Base-by-base conservation (phyloP, 2,329 filamentous ascomycete species). In the Neopestalotiopsis sp. region DNA sequence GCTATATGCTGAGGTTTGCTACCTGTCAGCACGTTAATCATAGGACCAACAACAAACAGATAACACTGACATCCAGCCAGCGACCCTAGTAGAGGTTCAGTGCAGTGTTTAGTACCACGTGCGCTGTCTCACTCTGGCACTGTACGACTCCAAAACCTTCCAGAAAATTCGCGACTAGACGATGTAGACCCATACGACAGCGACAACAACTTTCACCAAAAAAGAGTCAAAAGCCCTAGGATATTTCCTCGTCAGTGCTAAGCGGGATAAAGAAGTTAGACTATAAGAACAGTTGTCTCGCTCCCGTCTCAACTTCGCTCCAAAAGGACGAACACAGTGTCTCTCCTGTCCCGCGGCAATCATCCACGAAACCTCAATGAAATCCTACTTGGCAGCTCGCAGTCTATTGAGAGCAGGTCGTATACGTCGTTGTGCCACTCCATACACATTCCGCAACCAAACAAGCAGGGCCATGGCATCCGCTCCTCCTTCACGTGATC, bases 391-490 rank as follows among this genome's bases (percentile, higher is more conserved):
- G 13, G 63, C 63, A 66, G 17, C 28, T 24, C 30, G 63, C 63
- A 66, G 30, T 30, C 34, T 64, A 12, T 17, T 52, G 20, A 64
- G 61, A 38, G 56, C 45, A 57, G 13, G 61, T 56, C 1, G 14
- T 20, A 40, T 20, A 34, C 59, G 14, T 38, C 32, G 32, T 38
- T 17, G 32, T 13, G 24, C 2, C n/a, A 20, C 67, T 65, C 70
- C 64, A 70, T 71, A 32, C 52, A 61, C 32, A 30, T 34, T 65
- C 17, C 64, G 66, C 28, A 56, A 6, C 20, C n/a, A n/a, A 45
- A 6, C 28, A n/a, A 2, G 17, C 56, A 62, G 57, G 6, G 45
- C 49, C 62, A 66, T 67, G 65, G 56, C 65, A 17, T 59, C 65
- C 4, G 40, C 65, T 17, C 38, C 66, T 3, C 14, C 3, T 28